Evolutionary conservation across 2,329 filamentous ascomycete species (phyloP).

Genomic region (Nigrospora osmanthi): DNA sequence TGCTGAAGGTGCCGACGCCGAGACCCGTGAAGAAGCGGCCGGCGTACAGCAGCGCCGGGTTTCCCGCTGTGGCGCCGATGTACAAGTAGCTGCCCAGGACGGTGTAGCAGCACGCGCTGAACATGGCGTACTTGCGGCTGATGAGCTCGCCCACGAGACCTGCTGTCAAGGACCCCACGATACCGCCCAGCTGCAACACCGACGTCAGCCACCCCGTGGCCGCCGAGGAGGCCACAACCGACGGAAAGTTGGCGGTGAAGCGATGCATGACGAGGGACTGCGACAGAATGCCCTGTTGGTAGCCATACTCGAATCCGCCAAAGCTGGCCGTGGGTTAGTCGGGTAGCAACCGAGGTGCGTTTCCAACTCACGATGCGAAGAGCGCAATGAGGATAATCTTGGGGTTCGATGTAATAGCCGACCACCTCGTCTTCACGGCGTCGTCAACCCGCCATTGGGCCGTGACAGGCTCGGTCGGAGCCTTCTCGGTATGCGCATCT

Average conservation of each 20-base stretch:
- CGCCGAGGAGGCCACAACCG: slow-evolving; percentile 33
- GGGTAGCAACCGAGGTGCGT: neutral
- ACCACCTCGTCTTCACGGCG: slow-evolving; percentile 13
- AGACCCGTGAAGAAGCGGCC: slow-evolving; percentile 48
- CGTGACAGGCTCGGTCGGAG: neutral
- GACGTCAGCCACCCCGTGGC: slow-evolving; percentile 34
- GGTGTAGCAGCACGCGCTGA: slow-evolving; percentile 35
- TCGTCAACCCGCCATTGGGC: slow-evolving; percentile 5
- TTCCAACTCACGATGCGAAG: slow-evolving; percentile 27
- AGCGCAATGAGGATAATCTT: slow-evolving; percentile 29
- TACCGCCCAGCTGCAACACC: slow-evolving; percentile 48
- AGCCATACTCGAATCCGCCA: slow-evolving; percentile 44
- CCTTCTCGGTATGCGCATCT: neutral
- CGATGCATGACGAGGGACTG: slow-evolving; percentile 45
- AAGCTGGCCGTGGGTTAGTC: slow-evolving; percentile 22
- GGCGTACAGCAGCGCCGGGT: slow-evolving; percentile 38
- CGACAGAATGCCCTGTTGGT: slow-evolving; percentile 46
- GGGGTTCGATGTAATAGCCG: slow-evolving; percentile 23
- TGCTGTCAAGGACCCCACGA: slow-evolving; percentile 44
- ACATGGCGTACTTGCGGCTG: slow-evolving; percentile 44
- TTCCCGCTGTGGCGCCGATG: slow-evolving; percentile 32
- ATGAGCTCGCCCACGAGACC: slow-evolving; percentile 45
- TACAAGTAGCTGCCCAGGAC: slow-evolving; percentile 36
- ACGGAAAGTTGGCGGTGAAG: slow-evolving; percentile 40
- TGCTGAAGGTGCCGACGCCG: slow-evolving; percentile 31